Evolutionary conservation across 495 filamentous ascomycete genomes (phyloP).

Genomic region (Penicillium salamii): DNA sequence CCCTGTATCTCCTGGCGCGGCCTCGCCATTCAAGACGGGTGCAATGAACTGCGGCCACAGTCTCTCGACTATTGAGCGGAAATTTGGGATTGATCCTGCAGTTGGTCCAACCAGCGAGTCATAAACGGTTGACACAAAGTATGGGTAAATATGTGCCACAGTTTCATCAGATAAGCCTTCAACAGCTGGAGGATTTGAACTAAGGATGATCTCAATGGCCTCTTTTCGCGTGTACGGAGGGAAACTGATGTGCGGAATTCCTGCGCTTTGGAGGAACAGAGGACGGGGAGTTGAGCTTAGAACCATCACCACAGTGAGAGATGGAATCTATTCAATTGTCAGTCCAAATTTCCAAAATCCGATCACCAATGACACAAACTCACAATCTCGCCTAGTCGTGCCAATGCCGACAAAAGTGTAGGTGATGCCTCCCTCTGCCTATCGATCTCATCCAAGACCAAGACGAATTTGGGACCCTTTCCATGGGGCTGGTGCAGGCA

Average conservation of each 20-base stretch:
- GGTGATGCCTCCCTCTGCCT: constrained; percentile 74
- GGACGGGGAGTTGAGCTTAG: constrained; percentile 66
- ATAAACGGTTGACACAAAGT: constrained; percentile 43
- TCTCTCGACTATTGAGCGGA: constrained; percentile 50
- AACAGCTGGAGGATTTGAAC: constrained; percentile 35
- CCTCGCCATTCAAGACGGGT: constrained; percentile 36
- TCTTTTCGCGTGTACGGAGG: constrained; percentile 80
- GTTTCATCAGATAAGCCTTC: constrained; percentile 29
- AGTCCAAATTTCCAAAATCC: not conserved
- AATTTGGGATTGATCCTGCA: constrained; percentile 42
- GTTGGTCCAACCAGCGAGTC: constrained; percentile 43
- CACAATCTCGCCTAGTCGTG: constrained; percentile 74
- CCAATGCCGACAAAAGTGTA: constrained; percentile 80
- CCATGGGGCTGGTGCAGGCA: constrained; percentile 28
- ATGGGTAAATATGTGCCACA: constrained; percentile 34
- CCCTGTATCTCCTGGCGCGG: constrained; percentile 36
- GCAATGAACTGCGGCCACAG: constrained; percentile 78
- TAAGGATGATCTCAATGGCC: constrained; percentile 67
- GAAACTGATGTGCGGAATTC: constrained; percentile 79
- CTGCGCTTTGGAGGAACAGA: constrained; percentile 65
- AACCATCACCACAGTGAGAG: constrained; percentile 74
- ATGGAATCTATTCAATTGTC: constrained; percentile 61
- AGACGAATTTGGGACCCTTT: constrained; percentile 59
- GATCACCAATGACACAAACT: constrained; percentile 20
- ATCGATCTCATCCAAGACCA: constrained; percentile 92